Percentiles rank a stretch among this genome's conserved stretches.
These are phyloP conservation scores for Fraxinus quadrangulata DNA, from an alignment of 257 asterid species.

Conservation along the genomic window DNA sequence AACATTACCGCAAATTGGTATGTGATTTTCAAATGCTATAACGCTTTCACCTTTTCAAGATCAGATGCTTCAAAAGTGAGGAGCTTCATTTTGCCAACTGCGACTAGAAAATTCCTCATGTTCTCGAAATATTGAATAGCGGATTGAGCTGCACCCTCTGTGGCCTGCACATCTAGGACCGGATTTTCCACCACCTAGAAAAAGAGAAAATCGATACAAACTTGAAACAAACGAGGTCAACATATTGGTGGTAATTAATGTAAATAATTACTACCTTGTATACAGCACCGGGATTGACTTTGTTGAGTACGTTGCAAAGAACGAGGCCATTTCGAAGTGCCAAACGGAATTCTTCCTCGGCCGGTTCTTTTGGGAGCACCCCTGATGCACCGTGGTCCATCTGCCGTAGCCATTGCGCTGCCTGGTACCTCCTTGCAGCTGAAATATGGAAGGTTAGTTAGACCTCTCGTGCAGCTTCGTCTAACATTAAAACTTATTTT, in stretches of 20 bases:
- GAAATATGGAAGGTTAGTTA: conserved; percentile 14
- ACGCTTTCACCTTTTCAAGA: conserved; percentile 69
- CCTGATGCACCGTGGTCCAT: conserved; percentile 78
- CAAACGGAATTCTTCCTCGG: conserved; percentile 70
- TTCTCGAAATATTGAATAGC: conserved; percentile 96
- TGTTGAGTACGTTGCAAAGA: conserved; percentile 97
- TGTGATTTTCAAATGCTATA: background rate
- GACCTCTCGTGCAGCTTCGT: background rate
- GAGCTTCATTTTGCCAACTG: conserved; percentile 83
- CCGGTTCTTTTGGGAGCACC: conserved; percentile 64
- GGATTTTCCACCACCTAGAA: conserved; percentile 86
- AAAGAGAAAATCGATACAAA: conserved; percentile 1
- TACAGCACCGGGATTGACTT: conserved; percentile 88
- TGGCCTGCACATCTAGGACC: conserved; percentile 66
- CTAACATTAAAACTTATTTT: too few relatives aligned
- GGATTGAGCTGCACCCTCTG: conserved; percentile 92
- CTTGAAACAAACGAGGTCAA: background rate
- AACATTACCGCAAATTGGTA: background rate
- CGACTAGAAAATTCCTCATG: conserved; percentile 81
- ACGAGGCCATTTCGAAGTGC: conserved; percentile 93
- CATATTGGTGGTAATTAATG: background rate
- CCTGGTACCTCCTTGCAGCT: conserved; percentile 83
- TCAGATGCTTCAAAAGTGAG: conserved; percentile 89
- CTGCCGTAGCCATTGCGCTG: conserved; percentile 83
- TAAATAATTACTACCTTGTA: conserved; percentile 51